Evolutionary conservation across 495 filamentous ascomycete genomes (phyloP).

Genomic region (Oidiodendron maius): DNA sequence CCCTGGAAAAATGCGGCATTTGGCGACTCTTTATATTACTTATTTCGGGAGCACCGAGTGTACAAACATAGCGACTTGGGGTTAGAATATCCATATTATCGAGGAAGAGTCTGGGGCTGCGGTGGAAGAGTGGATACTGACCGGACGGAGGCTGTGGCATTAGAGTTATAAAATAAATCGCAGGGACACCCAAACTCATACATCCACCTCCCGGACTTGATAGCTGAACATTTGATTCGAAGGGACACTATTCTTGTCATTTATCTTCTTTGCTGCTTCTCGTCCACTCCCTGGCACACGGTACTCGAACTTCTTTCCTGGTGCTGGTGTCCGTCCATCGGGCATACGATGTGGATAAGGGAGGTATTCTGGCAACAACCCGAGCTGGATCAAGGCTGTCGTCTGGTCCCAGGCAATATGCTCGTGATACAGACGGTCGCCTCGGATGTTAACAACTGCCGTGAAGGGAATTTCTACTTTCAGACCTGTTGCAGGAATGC

Average conservation of each 20-base stretch:
- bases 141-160: too few species aligned
- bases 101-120: too few species aligned
- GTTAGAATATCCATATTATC: too few species aligned
- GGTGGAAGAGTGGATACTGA: too few species aligned
- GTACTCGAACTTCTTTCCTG: constrained; percentile 49
- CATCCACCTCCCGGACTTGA: too few species aligned
- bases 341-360: constrained; percentile 50
- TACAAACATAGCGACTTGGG: too few species aligned
- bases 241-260: constrained; percentile 51
- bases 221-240: too few species aligned
- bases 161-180: too few species aligned
- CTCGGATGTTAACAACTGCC: constrained; percentile 68
- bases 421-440: constrained; percentile 71
- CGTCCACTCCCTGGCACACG: constrained; percentile 63
- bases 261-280: constrained; percentile 60
- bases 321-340: constrained; percentile 28
- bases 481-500: constrained; percentile 63
- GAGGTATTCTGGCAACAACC: constrained; percentile 57
- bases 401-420: constrained; percentile 89
- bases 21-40: too few species aligned
- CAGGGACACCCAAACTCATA: too few species aligned
- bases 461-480: constrained; percentile 67
- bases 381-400: constrained; percentile 69
- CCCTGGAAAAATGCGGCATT: too few species aligned
- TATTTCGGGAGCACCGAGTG: too few species aligned